A percentile compares a stretch with the other conserved stretches of the same genome.
These are phyloP conservation scores for Pleurotus giganteus DNA, from an alignment of 768 basidiomycete genomes.

Conservation along the genomic window DNA sequence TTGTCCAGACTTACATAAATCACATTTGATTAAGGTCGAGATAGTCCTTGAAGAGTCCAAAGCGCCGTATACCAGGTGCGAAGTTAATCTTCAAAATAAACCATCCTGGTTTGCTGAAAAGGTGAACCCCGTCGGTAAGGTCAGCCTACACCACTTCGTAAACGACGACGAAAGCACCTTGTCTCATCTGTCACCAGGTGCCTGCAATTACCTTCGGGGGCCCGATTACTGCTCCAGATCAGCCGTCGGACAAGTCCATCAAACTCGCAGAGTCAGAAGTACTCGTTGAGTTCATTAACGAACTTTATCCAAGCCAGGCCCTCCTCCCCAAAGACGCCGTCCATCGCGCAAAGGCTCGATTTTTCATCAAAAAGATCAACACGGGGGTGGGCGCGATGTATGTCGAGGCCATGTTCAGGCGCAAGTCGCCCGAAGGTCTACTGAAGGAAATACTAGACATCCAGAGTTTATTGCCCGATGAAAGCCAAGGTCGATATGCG, in stretches of 20 bases:
- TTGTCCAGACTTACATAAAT: no score
- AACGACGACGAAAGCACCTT: no score
- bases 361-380: not conserved
- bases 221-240: not conserved
- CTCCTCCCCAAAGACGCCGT: not conserved
- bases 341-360: not conserved
- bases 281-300: not conserved
- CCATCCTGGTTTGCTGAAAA: not conserved
- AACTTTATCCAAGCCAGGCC: not conserved
- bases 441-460: not conserved
- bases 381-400: not conserved
- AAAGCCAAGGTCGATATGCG: not conserved
- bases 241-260: not conserved
- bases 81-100: not conserved
- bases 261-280: not conserved
- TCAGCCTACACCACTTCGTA: no score
- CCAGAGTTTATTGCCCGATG: not conserved
- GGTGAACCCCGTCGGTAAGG: not conserved
- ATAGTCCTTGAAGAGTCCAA: slow-evolving; percentile 3
- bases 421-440: not conserved
- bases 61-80: slow-evolving; percentile 1
- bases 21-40: not conserved
- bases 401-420: not conserved
- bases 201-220: not conserved
- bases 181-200: no score